These are phyloP conservation scores for Gyromitra esculenta DNA, from an alignment of 2,329 filamentous ascomycete species.

Conservation along the genomic window DNA sequence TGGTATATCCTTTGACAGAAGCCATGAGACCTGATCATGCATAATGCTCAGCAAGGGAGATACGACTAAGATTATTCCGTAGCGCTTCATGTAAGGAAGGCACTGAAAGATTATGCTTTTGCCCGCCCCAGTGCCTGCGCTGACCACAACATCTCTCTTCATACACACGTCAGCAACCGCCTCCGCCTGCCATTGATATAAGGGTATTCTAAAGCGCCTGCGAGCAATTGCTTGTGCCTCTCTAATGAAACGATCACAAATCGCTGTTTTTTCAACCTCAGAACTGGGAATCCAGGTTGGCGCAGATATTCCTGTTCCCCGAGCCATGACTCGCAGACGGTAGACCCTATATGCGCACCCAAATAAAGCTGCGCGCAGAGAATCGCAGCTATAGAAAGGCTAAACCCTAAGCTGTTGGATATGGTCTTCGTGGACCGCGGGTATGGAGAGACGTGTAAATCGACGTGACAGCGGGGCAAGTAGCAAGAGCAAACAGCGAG, in stretches of 20 bases:
- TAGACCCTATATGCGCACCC: neutral
- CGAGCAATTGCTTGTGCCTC: neutral
- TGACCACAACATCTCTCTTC: neutral
- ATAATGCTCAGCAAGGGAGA: neutral
- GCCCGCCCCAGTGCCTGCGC: neutral
- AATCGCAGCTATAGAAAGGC: neutral
- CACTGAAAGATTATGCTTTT: slow-evolving; percentile 6
- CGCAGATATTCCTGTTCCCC: neutral
- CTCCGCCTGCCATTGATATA: neutral
- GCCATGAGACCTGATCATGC: neutral
- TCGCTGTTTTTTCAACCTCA: neutral
- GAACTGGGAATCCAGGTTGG: neutral
- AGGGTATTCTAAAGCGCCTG: neutral
- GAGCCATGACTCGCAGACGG: neutral
- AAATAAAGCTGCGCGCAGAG: neutral
- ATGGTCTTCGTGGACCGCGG: too few relatives aligned
- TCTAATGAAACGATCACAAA: neutral
- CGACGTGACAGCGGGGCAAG: too few relatives aligned
- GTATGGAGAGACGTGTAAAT: too few relatives aligned
- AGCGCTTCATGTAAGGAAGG: neutral
- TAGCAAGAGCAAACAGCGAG: too few relatives aligned
- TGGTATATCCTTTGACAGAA: neutral
- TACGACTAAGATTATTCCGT: neutral
- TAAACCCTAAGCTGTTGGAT: neutral
- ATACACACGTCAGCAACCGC: neutral